These are phyloP conservation scores for Linderniella brevidens DNA, from an alignment of 257 asterid genomes.

Conservation along the genomic window DNA sequence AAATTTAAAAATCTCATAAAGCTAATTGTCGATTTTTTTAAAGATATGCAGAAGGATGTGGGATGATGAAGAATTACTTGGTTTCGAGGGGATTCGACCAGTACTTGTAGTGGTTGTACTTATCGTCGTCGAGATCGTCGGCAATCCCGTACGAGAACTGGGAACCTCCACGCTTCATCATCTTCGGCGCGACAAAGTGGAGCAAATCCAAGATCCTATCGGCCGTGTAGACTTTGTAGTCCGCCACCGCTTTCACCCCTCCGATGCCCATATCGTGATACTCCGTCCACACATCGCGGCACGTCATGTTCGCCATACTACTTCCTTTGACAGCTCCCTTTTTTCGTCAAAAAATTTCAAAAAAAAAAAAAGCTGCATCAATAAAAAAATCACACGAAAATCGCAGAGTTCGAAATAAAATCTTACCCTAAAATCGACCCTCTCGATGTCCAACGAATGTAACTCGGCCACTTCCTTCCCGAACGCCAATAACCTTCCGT, in stretches of 20 bases:
- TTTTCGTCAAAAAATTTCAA: too few species aligned
- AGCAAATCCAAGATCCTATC: slow-evolving; percentile 56
- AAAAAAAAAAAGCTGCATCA: slow-evolving; percentile 41
- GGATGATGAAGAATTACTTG: slow-evolving; percentile 20
- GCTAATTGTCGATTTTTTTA: too few species aligned
- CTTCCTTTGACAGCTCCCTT: slow-evolving; percentile 68
- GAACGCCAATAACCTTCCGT: slow-evolving; percentile 70
- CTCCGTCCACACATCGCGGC: slow-evolving; percentile 87
- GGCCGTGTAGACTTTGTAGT: slow-evolving; percentile 66
- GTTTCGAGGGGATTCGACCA: slow-evolving; percentile 93
- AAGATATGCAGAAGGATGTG: too few species aligned
- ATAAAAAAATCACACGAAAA: slow-evolving; percentile 22
- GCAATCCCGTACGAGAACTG: slow-evolving; percentile 77
- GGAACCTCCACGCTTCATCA: slow-evolving; percentile 76
- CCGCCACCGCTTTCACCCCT: slow-evolving; percentile 59
- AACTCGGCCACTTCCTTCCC: slow-evolving; percentile 55
- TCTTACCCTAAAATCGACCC: slow-evolving; percentile 16
- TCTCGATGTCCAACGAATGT: slow-evolving; percentile 40
- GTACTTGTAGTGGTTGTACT: slow-evolving; percentile 55
- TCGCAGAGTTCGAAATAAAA: too few species aligned
- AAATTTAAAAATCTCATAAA: too few species aligned
- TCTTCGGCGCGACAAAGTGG: slow-evolving; percentile 62
- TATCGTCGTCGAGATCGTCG: slow-evolving; percentile 38
- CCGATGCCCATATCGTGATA: slow-evolving; percentile 78
- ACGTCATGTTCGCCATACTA: slow-evolving; percentile 39